Evolutionary conservation across 208 protist genomes (phyloP).

Genomic region (Herpetomonas samuelpessoai): DNA sequence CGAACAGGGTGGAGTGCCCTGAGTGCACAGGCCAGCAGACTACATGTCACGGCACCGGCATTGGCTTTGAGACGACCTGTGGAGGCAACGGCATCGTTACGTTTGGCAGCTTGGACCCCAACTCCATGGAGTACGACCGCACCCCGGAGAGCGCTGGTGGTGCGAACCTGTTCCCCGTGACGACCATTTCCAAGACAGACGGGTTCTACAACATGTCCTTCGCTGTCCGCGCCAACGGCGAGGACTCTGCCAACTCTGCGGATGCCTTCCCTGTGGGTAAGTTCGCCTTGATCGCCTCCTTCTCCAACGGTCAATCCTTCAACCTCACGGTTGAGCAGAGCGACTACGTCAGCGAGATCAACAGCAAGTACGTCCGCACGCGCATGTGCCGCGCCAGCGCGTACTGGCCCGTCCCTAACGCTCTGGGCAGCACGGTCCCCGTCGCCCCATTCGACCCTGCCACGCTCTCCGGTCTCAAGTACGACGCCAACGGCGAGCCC

Average conservation of each 20-base stretch:
- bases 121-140: constrained; percentile 22
- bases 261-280: constrained; percentile 42
- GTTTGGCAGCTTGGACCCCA: constrained; percentile 39
- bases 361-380: constrained; percentile 40
- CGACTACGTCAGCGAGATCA: constrained; percentile 75
- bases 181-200: constrained; percentile 16
- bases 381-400: constrained; percentile 56
- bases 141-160: constrained; percentile 3
- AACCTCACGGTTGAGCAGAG: constrained; percentile 61
- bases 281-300: constrained; percentile 45
- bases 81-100: constrained; percentile 38
- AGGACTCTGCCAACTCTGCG: constrained; percentile 25
- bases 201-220: constrained; percentile 51
- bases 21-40: constrained; percentile 63
- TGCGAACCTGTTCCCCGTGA: constrained; percentile 36
- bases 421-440: constrained; percentile 68
- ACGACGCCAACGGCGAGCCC: constrained; percentile 3
- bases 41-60: constrained; percentile 51
- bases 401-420: constrained; percentile 81
- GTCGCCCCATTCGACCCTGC: constrained; percentile 41
- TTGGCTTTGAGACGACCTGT: constrained; percentile 54
- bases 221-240: constrained; percentile 50
- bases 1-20: constrained; percentile 52
- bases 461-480: constrained; percentile 8
- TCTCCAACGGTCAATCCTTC: constrained; percentile 40